Evolutionary conservation across 2,329 filamentous ascomycete genomes (phyloP), one percentile per base, ranked within the genome.

Genomic region (Fusarium piperis): DNA sequence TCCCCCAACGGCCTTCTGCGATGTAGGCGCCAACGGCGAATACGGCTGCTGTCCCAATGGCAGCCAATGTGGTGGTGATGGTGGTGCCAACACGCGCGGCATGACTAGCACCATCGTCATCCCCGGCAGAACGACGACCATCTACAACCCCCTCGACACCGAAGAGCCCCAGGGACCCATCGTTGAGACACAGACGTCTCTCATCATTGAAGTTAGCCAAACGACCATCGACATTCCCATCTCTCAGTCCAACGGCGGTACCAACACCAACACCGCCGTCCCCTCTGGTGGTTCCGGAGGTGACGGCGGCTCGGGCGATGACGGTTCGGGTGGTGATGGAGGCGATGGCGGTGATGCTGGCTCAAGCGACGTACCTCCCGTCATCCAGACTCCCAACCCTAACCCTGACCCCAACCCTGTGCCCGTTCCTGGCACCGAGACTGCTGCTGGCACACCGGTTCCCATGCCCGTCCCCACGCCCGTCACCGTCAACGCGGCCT

Each of bases 11-110:
- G 59, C 68, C 2, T 71, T 61, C 38, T 80, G 79, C 64, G 59
- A 70, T 62, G 66, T 78, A 3, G 78, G 73, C 15, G 52, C 56
- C 41, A 79, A 79, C 48, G 62, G 67, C 38, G 32, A 74, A 51
- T 79, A 77, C 41, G 74, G 72, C 4, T 81, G 79, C 73, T 81
- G 79, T 63, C 74, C 74, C 13, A 62, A 69, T 6, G 79, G 79
- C 1, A 59, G 68, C 26, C 48, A 51, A 26, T 80, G 79, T 70
- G 59, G 60, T 38, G 79, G 77, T 11, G 63, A 64, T 4, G 78
- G 77, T 6, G 77, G 76, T 33, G 74, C 74, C 13, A 74, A 48
- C 16, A 75, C 67, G 4, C 63, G 48, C 1, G 65, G 33, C 11
- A 30, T 39, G 16, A 75, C 73, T 10, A 59, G 62, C 32, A 73